Percentiles rank a stretch among this genome's conserved stretches.
Evolutionary conservation across 2,329 filamentous ascomycete genomes (phyloP).

Genomic region (Fusarium brachygibbosum): DNA sequence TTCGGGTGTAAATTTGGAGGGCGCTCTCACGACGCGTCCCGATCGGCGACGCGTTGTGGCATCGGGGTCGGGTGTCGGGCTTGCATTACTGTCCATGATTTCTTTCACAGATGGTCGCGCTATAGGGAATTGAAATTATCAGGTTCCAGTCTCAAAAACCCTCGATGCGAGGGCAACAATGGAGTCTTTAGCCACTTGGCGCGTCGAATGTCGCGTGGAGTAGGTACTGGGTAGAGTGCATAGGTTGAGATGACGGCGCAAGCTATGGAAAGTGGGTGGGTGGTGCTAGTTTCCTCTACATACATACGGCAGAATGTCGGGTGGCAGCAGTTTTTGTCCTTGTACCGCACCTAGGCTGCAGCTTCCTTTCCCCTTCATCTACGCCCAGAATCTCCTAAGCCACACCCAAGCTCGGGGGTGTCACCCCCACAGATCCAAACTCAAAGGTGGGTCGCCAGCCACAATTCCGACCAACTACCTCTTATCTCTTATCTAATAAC

Average conservation of each 20-base stretch:
- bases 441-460: constrained; percentile 35
- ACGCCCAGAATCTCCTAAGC: constrained; percentile 11
- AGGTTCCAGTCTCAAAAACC: constrained; percentile 39
- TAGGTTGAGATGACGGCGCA: constrained; percentile 40
- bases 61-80: constrained; percentile 65
- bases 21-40: constrained; percentile 74
- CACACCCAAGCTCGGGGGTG: constrained; percentile 26
- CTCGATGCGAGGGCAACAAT: constrained; percentile 50
- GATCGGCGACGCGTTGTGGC: constrained; percentile 73
- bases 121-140: constrained; percentile 39
- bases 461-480: constrained; percentile 30
- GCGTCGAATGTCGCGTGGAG: constrained; percentile 50
- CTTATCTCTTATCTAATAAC: constrained; percentile 39
- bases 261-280: constrained; percentile 47
- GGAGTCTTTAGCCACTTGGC: constrained; percentile 50
- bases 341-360: not conserved
- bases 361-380: not conserved
- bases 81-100: constrained; percentile 68
- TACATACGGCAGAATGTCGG: constrained; percentile 47
- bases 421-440: constrained; percentile 24
- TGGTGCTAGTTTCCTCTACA: constrained; percentile 23
- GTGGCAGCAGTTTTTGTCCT: not conserved
- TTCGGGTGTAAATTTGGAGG: constrained; percentile 71
- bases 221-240: constrained; percentile 17
- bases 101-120: constrained; percentile 48